Percentiles rank a stretch among this genome's conserved stretches.
Evolutionary conservation across 345 rosid genomes (phyloP).

Genomic region (Triadica sebifera): DNA sequence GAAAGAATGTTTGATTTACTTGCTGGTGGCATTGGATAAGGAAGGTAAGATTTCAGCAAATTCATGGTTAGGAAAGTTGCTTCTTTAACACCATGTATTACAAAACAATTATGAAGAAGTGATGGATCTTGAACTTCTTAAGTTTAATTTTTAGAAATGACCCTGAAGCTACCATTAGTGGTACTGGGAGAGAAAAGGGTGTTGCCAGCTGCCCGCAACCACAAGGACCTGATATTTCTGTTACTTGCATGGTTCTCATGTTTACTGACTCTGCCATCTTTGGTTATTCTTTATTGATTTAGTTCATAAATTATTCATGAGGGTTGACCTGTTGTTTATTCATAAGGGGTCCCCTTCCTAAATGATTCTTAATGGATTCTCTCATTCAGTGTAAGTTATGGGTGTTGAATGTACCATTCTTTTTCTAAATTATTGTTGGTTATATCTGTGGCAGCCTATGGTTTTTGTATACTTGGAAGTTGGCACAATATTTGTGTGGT

Average conservation of each 20-base stretch:
- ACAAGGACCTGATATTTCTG: background rate
- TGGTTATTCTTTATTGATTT: background rate
- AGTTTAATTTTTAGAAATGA: background rate
- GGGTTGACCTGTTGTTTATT: background rate
- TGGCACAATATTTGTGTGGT: background rate
- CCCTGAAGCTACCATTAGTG: background rate
- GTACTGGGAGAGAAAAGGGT: too few relatives aligned
- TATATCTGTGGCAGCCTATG: background rate
- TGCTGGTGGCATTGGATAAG: background rate
- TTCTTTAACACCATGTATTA: background rate
- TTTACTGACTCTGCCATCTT: background rate
- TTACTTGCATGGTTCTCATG: background rate
- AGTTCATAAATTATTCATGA: background rate
- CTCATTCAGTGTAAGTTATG: background rate
- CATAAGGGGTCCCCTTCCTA: background rate
- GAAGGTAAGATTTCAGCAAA: background rate
- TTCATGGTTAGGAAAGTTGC: background rate
- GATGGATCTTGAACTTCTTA: background rate
- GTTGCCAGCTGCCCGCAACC: background rate
- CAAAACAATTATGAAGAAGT: background rate
- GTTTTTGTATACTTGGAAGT: too few relatives aligned
- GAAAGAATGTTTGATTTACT: background rate
- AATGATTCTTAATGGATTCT: background rate
- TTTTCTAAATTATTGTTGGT: background rate
- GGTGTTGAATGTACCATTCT: background rate